phyloP scores from a whole-genome alignment of 352 stramenopile species.

The Peronospora belbahrii region DNA sequence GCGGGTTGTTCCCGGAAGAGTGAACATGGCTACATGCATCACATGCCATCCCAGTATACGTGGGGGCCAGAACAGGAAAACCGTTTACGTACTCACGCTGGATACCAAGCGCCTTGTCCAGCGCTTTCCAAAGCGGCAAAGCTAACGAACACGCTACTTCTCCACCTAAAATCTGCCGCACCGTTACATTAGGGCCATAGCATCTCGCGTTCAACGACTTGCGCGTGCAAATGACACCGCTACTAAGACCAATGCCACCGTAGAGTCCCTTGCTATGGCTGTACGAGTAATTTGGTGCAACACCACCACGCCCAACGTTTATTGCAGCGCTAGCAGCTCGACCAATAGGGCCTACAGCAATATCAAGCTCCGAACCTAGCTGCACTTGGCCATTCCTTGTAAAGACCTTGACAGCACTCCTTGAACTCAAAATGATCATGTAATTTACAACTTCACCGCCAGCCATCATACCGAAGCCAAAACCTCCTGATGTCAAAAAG shows the following conservation, averaged over 20 bases:
- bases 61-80: constrained; percentile 41
- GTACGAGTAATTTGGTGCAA: constrained; percentile 78
- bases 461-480: constrained; percentile 83
- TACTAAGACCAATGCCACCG: constrained; percentile 58
- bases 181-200: constrained; percentile 53
- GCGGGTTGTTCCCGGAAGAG: constrained; percentile 28
- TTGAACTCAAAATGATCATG: constrained; percentile 73
- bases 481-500: constrained; percentile 58
- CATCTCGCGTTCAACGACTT: constrained; percentile 71
- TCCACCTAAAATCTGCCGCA: constrained; percentile 56
- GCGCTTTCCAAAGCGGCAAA: constrained; percentile 51
- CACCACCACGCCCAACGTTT: constrained; percentile 48
- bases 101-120: constrained; percentile 55
- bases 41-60: constrained; percentile 40
- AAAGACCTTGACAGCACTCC: constrained; percentile 70
- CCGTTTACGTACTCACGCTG: constrained; percentile 58
- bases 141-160: constrained; percentile 57
- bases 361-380: constrained; percentile 61
- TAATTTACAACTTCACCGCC: constrained; percentile 74
- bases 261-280: constrained; percentile 71
- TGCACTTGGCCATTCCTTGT: constrained; percentile 72
- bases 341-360: constrained; percentile 62
- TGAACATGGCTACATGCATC: constrained; percentile 51
- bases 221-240: constrained; percentile 63
- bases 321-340: constrained; percentile 53